Conservation (phyloP, 2,329 filamentous ascomycete species). For the Ophioceras dolichostomum region DNA sequence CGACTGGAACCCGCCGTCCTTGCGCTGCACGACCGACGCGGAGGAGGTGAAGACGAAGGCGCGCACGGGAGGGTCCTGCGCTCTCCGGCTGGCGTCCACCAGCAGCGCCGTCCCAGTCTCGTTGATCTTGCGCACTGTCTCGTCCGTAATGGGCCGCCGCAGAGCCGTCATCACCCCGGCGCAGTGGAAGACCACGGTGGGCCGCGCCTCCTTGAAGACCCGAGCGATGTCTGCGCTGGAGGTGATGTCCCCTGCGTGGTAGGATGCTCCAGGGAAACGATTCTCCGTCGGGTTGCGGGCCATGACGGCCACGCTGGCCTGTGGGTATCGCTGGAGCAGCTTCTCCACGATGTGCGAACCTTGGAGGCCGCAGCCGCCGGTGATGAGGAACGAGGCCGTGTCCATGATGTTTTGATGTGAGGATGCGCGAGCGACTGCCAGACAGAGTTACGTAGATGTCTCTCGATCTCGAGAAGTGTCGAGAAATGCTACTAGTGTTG, state of each 20-base stretch:
- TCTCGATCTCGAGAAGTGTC: too few relatives aligned
- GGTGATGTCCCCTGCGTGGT: constrained; percentile 39
- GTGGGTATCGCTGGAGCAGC: constrained; percentile 18
- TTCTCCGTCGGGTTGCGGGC: constrained; percentile 33
- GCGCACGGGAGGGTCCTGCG: constrained; percentile 27
- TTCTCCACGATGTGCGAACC: constrained; percentile 41
- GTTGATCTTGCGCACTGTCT: constrained; percentile 45
- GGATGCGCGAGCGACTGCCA: too few relatives aligned
- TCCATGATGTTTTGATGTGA: constrained; percentile 4
- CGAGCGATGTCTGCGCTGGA: constrained; percentile 28
- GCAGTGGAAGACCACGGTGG: constrained; percentile 52
- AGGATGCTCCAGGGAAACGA: constrained; percentile 31
- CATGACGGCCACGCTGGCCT: constrained; percentile 31
- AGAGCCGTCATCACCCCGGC: constrained; percentile 23
- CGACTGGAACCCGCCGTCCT: constrained; percentile 37
- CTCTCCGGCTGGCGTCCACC: constrained; percentile 34
- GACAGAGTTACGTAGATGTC: too few relatives aligned
- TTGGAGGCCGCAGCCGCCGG: constrained; percentile 43
- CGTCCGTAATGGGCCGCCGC: constrained; percentile 13
- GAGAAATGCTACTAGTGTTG: too few relatives aligned
- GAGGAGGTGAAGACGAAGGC: constrained; percentile 54
- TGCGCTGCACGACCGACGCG: constrained; percentile 44
- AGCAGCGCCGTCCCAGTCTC: constrained; percentile 49
- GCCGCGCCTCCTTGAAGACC: constrained; percentile 37
- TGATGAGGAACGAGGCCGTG: constrained; percentile 23